Evolutionary conservation across 768 basidiomycete genomes (phyloP), one percentile per base, ranked within the genome.

Genomic region (Suillus spraguei): DNA sequence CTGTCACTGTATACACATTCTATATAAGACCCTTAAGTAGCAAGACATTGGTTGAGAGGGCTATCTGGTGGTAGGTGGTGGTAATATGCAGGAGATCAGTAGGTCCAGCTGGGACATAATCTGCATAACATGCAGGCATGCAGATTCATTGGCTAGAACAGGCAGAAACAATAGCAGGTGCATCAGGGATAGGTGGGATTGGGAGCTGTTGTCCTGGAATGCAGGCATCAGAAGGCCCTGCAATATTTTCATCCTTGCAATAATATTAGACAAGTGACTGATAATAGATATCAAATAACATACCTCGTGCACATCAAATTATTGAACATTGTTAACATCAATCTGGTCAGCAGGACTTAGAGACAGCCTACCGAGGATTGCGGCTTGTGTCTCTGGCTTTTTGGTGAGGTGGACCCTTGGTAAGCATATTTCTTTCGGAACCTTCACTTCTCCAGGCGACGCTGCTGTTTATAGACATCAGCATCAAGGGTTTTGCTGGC

Each of bases 91-190:
- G n/a, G n/a, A 46, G 44, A 46, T 46, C 5, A 2, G 44, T 46
- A 5, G 52, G 63, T 14, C 32, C 22, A 2, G 22, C 61, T 50
- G 64, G 64, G 1, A 65, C 3, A 42, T 33, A 65, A 11, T 65
- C 61, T 1, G 5, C 11, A 22, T 54, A 64, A 4, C 13, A 16
- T 5, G 44, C 36, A 3, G 60, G 64, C 33, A 64, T 35, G 4
- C 11, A 20, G 38, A 64, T 47, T 24, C 4, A 3, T 20, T 38
- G 33, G 0, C 64, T 54, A 2, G 58, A 24, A 22, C 11, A 2
- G 0, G 14, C 47, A 44, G 32, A 28, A 4, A 2, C n/a, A 4
- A 46, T n/a, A 0, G 20, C 4, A 4, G 9, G 44, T 0, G 0
- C 20, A 5, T 46, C n/a, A 11, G 44, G 44, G n/a, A 46, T 11